Percentiles rank a stretch among this genome's conserved stretches.
Evolutionary conservation across 371 early-diverging fungal species (phyloP).

Genomic region (Mortierella sp.): DNA sequence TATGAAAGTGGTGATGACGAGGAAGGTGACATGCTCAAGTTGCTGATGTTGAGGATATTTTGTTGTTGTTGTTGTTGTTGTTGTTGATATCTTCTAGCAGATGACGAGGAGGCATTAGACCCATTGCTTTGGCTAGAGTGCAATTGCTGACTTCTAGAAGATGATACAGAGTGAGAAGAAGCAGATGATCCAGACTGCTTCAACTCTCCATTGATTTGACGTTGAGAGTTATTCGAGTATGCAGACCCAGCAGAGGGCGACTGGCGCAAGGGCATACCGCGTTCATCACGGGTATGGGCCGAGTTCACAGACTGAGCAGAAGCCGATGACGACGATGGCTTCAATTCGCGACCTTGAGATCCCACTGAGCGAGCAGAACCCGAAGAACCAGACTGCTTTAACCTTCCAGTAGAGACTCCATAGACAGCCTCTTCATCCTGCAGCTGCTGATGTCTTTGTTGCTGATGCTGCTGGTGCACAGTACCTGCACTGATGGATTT

Average conservation of each 20-base stretch:
- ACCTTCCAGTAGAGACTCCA: constrained; percentile 3
- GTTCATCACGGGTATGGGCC: not conserved
- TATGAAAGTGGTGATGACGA: constrained; percentile 49
- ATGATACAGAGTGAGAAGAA: constrained; percentile 22
- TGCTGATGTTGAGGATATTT: not conserved
- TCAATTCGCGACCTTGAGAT: constrained; percentile 17
- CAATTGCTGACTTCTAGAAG: constrained; percentile 21
- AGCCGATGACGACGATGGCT: constrained; percentile 16
- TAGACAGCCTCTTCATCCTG: constrained; percentile 13
- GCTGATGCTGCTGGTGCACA: constrained; percentile 18
- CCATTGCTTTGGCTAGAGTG: constrained; percentile 21
- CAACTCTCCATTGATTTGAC: constrained; percentile 32
- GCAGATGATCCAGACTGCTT: constrained; percentile 49
- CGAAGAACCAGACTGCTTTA: constrained; percentile 42
- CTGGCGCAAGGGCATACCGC: constrained; percentile 20
- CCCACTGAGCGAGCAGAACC: constrained; percentile 27
- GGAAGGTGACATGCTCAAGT: constrained; percentile 1
- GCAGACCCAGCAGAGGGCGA: constrained; percentile 32
- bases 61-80: constrained; percentile 4
- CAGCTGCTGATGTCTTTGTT: constrained; percentile 33
- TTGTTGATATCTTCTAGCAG: constrained; percentile 8
- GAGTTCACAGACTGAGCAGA: constrained; percentile 11
- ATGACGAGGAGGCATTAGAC: constrained; percentile 23
- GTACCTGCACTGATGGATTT: constrained; percentile 23
- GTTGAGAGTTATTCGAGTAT: constrained; percentile 28